These are phyloP conservation scores for Ambispora gerdemannii DNA, from an alignment of 192 early-diverging fungal species.

Conservation along the genomic window DNA sequence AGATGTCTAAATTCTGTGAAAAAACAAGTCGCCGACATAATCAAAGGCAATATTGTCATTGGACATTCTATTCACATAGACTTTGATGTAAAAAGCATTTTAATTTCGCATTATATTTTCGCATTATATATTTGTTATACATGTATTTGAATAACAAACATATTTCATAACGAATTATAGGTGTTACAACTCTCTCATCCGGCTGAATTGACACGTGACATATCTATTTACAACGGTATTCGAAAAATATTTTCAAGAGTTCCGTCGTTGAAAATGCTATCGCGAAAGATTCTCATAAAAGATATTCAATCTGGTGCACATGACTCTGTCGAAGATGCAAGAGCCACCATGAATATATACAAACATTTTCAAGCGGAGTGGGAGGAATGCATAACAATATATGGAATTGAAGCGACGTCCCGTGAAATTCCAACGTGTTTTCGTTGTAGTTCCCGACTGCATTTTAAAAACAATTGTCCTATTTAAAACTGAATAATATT, in stretches of 20 bases:
- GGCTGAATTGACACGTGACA: neutral
- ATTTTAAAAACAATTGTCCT: neutral
- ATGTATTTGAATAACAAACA: neutral
- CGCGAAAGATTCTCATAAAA: neutral
- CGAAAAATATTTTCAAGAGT: neutral
- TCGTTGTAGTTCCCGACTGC: neutral
- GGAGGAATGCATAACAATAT: neutral
- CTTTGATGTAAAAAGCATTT: neutral
- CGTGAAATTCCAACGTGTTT: neutral
- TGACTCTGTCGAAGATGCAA: neutral
- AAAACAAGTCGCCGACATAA: neutral
- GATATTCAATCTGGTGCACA: neutral
- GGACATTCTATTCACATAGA: neutral
- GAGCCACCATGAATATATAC: neutral
- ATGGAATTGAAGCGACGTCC: neutral
- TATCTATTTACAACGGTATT: neutral
- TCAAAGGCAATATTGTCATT: neutral
- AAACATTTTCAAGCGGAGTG: neutral
- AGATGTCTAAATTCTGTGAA: neutral
- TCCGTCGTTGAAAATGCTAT: neutral
- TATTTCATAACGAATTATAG: constrained; percentile 7
- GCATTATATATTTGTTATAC: neutral
- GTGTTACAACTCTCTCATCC: neutral
- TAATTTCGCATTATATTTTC: neutral
- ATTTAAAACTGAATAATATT: too few relatives aligned